A percentile compares a stretch with the other conserved stretches of the same genome.
phyloP scores from a whole-genome alignment of 441 rosid species.

The Erodium texanum region DNA sequence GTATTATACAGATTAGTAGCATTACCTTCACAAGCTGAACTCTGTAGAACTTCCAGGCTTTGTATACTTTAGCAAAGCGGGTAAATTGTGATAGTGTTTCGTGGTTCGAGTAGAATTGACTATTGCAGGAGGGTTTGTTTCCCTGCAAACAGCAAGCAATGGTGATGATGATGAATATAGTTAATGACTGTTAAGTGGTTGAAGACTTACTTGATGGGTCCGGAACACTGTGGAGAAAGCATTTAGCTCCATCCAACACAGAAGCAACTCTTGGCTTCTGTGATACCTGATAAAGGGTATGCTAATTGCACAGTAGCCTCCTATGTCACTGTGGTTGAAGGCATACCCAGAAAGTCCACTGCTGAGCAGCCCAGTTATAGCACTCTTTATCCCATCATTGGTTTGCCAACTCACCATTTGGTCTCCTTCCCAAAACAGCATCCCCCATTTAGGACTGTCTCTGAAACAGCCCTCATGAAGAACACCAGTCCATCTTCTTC shows the following conservation, averaged over 20 bases:
- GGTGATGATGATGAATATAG: not conserved
- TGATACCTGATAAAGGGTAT: conserved; percentile 44
- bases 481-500: conserved; percentile 43
- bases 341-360: conserved; percentile 58
- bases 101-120: conserved; percentile 54
- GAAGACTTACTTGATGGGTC: conserved; percentile 51
- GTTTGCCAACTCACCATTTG: conserved; percentile 79
- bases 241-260: conserved; percentile 71
- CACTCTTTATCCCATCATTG: conserved; percentile 67
- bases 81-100: conserved; percentile 49
- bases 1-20: not conserved
- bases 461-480: conserved; percentile 67
- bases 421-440: conserved; percentile 76
- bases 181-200: conserved; percentile 1
- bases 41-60: conserved; percentile 64
- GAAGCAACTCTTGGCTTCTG: conserved; percentile 56
- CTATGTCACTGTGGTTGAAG: conserved; percentile 65
- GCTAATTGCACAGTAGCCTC: conserved; percentile 58
- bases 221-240: conserved; percentile 58
- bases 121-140: conserved; percentile 55
- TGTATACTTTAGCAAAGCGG: conserved; percentile 52
- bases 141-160: conserved; percentile 30
- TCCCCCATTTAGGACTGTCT: conserved; percentile 63
- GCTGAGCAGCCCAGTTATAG: conserved; percentile 59
- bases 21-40: conserved; percentile 49